A percentile compares a stretch with the other conserved stretches of the same genome.
Evolutionary conservation across 1,284 basidiomycete species (phyloP).

Genomic region (Cerrena zonata): DNA sequence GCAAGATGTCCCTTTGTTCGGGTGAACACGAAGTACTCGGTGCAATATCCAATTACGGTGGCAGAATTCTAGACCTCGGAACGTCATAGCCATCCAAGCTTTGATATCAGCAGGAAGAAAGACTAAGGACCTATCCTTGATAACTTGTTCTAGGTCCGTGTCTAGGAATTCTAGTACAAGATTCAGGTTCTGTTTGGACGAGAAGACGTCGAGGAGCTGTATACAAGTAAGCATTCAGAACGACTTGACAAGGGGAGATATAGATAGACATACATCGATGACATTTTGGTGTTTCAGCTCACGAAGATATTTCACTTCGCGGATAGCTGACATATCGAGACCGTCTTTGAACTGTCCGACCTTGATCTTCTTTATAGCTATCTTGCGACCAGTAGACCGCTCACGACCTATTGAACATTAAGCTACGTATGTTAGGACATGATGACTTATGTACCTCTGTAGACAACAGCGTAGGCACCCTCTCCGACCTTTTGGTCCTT

Average conservation of each 20-base stretch:
- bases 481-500: constrained; percentile 91
- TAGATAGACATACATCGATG: constrained; percentile 72
- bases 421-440: constrained; percentile 1
- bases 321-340: constrained; percentile 95
- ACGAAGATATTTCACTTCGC: constrained; percentile 95
- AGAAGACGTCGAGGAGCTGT: constrained; percentile 94
- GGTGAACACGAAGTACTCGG: constrained; percentile 59
- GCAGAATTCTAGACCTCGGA: constrained; percentile 94
- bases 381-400: constrained; percentile 62
- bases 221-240: background rate
- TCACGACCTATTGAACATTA: constrained; percentile 50
- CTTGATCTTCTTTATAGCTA: constrained; percentile 98
- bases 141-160: constrained; percentile 95
- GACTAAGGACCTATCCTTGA: constrained; percentile 86
- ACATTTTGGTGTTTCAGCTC: constrained; percentile 94
- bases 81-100: constrained; percentile 98
- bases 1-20: no score
- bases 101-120: constrained; percentile 96
- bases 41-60: constrained; percentile 92
- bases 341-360: constrained; percentile 96
- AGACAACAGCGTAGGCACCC: constrained; percentile 96
- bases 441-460: constrained; percentile 58
- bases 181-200: constrained; percentile 92
- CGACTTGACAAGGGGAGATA: background rate
- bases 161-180: constrained; percentile 96